phyloP scores from a whole-genome alignment of 2,329 filamentous ascomycete species.

The Verticillium zaregamsianum region DNA sequence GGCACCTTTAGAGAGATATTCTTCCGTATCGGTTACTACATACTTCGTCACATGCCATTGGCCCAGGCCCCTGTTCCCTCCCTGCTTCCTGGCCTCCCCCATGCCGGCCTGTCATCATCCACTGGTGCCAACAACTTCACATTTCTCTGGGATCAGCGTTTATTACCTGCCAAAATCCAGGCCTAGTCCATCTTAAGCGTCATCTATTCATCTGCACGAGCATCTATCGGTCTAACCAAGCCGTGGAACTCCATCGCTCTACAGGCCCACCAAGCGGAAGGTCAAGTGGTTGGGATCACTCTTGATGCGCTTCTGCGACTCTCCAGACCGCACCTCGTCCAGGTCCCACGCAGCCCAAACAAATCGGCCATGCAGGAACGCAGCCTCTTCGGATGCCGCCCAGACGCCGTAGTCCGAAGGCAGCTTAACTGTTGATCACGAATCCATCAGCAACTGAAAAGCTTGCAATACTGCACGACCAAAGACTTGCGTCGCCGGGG shows the following conservation, averaged over 20 bases:
- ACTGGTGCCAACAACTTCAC: too few species aligned
- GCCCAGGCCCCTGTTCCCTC: neutral
- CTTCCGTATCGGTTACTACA: neutral
- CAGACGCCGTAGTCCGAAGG: slow-evolving; percentile 38
- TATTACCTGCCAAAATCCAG: neutral
- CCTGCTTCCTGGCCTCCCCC: too few species aligned
- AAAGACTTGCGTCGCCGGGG: neutral
- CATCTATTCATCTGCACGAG: too few species aligned
- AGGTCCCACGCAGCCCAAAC: slow-evolving; percentile 49
- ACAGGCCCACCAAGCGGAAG: neutral
- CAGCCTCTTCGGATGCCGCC: slow-evolving; percentile 38
- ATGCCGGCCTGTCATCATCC: too few species aligned
- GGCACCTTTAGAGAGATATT: neutral
- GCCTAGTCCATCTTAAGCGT: too few species aligned
- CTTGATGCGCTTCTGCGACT: slow-evolving; percentile 8
- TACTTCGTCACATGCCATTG: neutral
- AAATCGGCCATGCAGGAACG: slow-evolving; percentile 40
- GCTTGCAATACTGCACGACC: too few species aligned
- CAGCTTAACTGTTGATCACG: slow-evolving; percentile 17
- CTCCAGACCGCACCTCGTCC: slow-evolving; percentile 35
- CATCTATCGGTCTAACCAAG: too few species aligned
- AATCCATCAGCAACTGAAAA: neutral
- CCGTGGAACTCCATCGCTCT: neutral
- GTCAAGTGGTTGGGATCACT: slow-evolving; percentile 13
- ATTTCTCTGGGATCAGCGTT: neutral